phyloP scores from a whole-genome alignment of 2,329 filamentous ascomycete genomes.

The Neurospora sp. region DNA sequence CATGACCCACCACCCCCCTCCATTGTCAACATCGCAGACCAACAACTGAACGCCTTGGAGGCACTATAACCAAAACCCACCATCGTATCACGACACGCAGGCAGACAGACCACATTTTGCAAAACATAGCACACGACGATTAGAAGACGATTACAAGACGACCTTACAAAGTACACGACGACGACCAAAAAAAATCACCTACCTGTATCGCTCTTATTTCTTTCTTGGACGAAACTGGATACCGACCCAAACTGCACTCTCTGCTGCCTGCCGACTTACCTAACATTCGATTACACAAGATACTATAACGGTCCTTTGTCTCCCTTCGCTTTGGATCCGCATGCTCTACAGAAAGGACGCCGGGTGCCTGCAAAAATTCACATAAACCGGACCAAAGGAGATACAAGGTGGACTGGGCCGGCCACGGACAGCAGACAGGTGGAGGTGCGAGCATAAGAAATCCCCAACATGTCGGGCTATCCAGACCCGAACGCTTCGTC shows the following conservation, averaged over 20 bases:
- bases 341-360: background rate
- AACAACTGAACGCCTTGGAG: background rate
- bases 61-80: background rate
- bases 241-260: background rate
- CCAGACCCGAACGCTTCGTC: constrained; percentile 42
- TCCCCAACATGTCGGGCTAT: constrained; percentile 22
- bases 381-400: background rate
- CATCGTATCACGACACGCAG: background rate
- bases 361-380: background rate
- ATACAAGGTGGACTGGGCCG: background rate
- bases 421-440: background rate
- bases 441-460: background rate
- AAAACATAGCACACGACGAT: background rate
- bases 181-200: background rate
- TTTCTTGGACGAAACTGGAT: background rate
- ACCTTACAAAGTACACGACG: background rate
- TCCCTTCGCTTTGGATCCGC: background rate
- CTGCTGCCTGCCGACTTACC: background rate
- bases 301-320: background rate
- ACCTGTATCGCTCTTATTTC: background rate
- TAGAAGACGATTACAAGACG: background rate
- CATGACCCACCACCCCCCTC: background rate
- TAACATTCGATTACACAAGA: background rate
- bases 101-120: background rate
- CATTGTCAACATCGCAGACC: background rate